These are phyloP conservation scores for Cladosporium phlei DNA, from an alignment of 2,329 filamentous ascomycete species.

Conservation along the genomic window DNA sequence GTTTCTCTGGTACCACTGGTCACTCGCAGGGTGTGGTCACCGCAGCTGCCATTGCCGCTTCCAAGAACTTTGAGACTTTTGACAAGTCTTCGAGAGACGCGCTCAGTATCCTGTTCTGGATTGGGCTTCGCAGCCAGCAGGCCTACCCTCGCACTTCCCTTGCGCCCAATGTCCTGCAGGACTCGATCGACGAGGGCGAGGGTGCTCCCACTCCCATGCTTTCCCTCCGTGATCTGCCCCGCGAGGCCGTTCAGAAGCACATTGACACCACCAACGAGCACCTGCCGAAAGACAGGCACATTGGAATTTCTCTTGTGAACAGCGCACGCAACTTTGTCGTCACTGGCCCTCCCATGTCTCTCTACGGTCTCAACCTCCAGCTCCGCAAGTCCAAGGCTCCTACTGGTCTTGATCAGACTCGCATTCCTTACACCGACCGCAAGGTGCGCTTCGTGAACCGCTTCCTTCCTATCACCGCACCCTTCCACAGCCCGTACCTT, in stretches of 20 bases:
- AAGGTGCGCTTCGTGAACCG: constrained; percentile 96
- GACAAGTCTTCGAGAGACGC: constrained; percentile 73
- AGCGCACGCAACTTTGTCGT: constrained; percentile 96
- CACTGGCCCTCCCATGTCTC: constrained; percentile 88
- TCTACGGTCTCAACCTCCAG: constrained; percentile 93
- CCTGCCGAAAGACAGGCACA: constrained; percentile 85
- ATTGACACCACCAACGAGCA: constrained; percentile 97
- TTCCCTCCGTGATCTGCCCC: constrained; percentile 88
- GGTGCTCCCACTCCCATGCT: constrained; percentile 96
- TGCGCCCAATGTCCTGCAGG: constrained; percentile 82
- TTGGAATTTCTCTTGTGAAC: constrained; percentile 92
- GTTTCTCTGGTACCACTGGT: constrained; percentile 82
- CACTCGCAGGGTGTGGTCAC: constrained; percentile 96
- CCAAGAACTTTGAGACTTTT: constrained; percentile 90
- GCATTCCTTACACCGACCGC: constrained; percentile 88
- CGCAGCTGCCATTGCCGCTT: constrained; percentile 83
- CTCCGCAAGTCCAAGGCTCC: constrained; percentile 95
- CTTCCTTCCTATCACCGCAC: constrained; percentile 94
- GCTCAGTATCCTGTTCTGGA: constrained; percentile 95
- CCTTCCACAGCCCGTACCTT: constrained; percentile 96
- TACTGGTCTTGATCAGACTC: constrained; percentile 93
- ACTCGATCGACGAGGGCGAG: constrained; percentile 90
- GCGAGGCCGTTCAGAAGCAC: constrained; percentile 86
- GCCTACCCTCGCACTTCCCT: constrained; percentile 93
- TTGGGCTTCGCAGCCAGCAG: constrained; percentile 93